phyloP scores from a whole-genome alignment of 2,329 filamentous ascomycete genomes.

The Calonectria crousiana region DNA sequence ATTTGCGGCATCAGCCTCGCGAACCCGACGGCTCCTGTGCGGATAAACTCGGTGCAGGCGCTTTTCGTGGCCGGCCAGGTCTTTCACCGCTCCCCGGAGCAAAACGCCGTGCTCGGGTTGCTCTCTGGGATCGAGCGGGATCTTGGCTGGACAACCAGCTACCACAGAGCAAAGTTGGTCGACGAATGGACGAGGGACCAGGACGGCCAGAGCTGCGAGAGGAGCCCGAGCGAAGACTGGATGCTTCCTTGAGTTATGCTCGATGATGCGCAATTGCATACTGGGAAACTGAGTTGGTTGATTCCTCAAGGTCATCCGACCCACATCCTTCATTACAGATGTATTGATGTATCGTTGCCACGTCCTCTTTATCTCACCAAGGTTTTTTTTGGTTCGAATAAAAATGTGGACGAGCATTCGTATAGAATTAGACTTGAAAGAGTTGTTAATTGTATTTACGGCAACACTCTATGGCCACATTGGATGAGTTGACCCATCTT shows the following conservation, averaged over 20 bases:
- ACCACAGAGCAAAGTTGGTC: slow-evolving; percentile 32
- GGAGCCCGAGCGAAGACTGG: background rate
- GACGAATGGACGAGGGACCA: slow-evolving; percentile 32
- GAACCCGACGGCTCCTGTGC: slow-evolving; percentile 30
- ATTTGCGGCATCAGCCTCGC: slow-evolving; percentile 39
- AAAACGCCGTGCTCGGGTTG: slow-evolving; percentile 65
- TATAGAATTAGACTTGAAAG: too few species aligned
- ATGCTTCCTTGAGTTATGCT: background rate
- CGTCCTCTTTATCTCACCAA: too few species aligned
- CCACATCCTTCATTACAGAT: too few species aligned
- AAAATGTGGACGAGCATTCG: too few species aligned
- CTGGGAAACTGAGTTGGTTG: too few species aligned
- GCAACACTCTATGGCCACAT: too few species aligned
- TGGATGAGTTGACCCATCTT: too few species aligned
- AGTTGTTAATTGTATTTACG: too few species aligned
- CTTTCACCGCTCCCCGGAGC: slow-evolving; percentile 62
- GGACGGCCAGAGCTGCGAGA: background rate
- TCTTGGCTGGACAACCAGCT: slow-evolving; percentile 69
- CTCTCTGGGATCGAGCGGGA: slow-evolving; percentile 72
- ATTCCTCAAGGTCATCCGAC: too few species aligned
- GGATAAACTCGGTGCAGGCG: slow-evolving; percentile 37
- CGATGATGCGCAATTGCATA: background rate
- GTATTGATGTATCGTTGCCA: too few species aligned
- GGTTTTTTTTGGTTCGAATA: too few species aligned
- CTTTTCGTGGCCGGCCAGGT: slow-evolving; percentile 41